Percentiles rank a stretch among this genome's conserved stretches.
These are phyloP conservation scores for Dillenia suffruticosa DNA, from an alignment of 164 flowering plant species.

Conservation along the genomic window DNA sequence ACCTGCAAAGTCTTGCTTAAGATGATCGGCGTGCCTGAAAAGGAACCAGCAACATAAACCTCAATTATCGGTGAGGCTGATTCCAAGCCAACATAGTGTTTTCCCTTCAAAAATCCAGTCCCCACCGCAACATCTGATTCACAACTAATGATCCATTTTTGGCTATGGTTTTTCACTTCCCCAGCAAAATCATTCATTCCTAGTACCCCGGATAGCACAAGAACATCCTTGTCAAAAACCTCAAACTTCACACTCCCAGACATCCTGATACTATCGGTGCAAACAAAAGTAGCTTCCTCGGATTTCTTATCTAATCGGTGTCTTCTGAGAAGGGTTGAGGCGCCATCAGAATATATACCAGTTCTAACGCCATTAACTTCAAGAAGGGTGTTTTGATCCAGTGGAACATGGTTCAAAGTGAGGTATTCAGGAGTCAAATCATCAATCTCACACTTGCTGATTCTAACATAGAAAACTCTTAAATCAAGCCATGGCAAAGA, in stretches of 20 bases:
- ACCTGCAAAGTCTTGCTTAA: slow-evolving; percentile 72
- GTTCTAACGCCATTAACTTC: slow-evolving; percentile 71
- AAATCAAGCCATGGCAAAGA: slow-evolving; percentile 68
- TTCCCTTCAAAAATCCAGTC: slow-evolving; percentile 56
- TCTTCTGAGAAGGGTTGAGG: slow-evolving; percentile 52
- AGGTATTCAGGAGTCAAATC: slow-evolving; percentile 66
- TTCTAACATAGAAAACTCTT: slow-evolving; percentile 77
- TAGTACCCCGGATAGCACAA: slow-evolving; percentile 60
- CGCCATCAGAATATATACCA: slow-evolving; percentile 54
- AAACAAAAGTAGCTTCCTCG: slow-evolving; percentile 75
- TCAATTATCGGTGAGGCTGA: slow-evolving; percentile 54
- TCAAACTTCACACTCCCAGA: slow-evolving; percentile 77
- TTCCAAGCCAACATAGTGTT: slow-evolving; percentile 39
- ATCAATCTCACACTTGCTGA: slow-evolving; percentile 64
- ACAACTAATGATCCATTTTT: slow-evolving; percentile 65
- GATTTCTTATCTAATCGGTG: slow-evolving; percentile 73
- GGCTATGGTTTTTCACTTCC: slow-evolving; percentile 35
- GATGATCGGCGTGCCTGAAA: slow-evolving; percentile 66
- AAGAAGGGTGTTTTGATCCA: slow-evolving; percentile 57
- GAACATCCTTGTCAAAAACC: slow-evolving; percentile 55
- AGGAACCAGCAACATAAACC: slow-evolving; percentile 79
- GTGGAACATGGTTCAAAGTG: slow-evolving; percentile 67
- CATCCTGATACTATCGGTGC: slow-evolving; percentile 71
- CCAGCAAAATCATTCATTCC: slow-evolving; percentile 55
- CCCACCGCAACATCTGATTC: slow-evolving; percentile 43